phyloP scores from a whole-genome alignment of 2,329 filamentous ascomycete genomes.

The Aspergillus flavus region DNA sequence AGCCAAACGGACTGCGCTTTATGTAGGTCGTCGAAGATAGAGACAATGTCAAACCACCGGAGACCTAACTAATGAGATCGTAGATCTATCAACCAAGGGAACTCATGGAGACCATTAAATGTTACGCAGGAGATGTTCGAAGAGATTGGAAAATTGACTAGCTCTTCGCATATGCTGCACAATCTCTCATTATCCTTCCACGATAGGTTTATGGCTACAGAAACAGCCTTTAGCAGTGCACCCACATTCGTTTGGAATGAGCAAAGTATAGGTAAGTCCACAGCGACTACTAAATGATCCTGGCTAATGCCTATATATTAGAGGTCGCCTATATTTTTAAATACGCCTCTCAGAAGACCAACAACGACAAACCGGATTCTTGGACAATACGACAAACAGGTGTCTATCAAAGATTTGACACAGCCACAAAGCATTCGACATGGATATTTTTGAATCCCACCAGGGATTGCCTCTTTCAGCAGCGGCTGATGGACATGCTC shows the following conservation, averaged over 20 bases:
- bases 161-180: constrained; percentile 22
- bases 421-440: constrained; percentile 21
- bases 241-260: constrained; percentile 16
- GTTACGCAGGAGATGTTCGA: constrained; percentile 26
- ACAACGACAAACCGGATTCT: constrained; percentile 19
- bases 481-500: constrained; percentile 17
- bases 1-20: constrained; percentile 8
- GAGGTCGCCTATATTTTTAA: constrained; percentile 32
- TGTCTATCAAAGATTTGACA: constrained; percentile 34
- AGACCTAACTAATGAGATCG: constrained; percentile 3
- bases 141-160: constrained; percentile 19
- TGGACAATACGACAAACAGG: constrained; percentile 37
- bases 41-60: not conserved
- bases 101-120: constrained; percentile 31
- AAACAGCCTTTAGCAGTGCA: constrained; percentile 28
- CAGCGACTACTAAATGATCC: not conserved
- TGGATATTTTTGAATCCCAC: constrained; percentile 32
- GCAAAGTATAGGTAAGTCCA: constrained; percentile 21
- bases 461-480: constrained; percentile 17
- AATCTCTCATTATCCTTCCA: constrained; percentile 29
- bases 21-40: constrained; percentile 12
- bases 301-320: not conserved
- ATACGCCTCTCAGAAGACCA: constrained; percentile 30
- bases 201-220: constrained; percentile 24
- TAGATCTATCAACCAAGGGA: constrained; percentile 31